phyloP scores from a whole-genome alignment of 2,329 filamentous ascomycete genomes.

The Seiridium cupressi region DNA sequence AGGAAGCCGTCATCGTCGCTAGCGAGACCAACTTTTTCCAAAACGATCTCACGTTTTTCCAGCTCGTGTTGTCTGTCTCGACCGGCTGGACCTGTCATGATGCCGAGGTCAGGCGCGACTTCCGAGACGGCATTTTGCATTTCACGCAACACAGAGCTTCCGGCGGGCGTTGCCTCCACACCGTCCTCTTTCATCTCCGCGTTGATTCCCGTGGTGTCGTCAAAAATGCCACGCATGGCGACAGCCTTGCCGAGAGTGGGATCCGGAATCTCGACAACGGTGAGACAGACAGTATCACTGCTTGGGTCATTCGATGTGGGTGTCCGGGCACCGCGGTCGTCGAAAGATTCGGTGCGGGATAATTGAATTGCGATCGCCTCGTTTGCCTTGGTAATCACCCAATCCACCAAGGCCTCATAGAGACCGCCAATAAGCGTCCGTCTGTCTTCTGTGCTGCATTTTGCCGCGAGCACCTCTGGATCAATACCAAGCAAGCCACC shows the following conservation, averaged over 20 bases:
- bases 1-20: conserved; percentile 81
- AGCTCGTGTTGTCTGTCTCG: conserved; percentile 74
- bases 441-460: conserved; percentile 82
- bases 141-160: conserved; percentile 82
- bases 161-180: conserved; percentile 68
- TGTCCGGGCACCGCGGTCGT: conserved; percentile 60
- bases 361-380: conserved; percentile 78
- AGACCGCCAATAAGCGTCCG: conserved; percentile 79
- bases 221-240: conserved; percentile 87
- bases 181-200: conserved; percentile 97
- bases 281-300: conserved; percentile 84
- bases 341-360: conserved; percentile 63
- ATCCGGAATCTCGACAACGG: conserved; percentile 81
- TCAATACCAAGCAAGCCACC: conserved; percentile 83
- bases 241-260: conserved; percentile 81
- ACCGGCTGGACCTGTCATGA: conserved; percentile 63
- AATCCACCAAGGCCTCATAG: conserved; percentile 93
- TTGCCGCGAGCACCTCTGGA: conserved; percentile 73
- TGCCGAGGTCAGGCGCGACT: conserved; percentile 75
- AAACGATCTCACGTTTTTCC: conserved; percentile 76
- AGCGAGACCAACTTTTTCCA: conserved; percentile 85
- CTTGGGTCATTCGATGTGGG: conserved; percentile 69
- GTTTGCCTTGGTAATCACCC: conserved; percentile 89
- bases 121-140: conserved; percentile 80
- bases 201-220: conserved; percentile 91